Conservation (phyloP, 345 rosid genomes). For the Pistacia integerrima region DNA sequence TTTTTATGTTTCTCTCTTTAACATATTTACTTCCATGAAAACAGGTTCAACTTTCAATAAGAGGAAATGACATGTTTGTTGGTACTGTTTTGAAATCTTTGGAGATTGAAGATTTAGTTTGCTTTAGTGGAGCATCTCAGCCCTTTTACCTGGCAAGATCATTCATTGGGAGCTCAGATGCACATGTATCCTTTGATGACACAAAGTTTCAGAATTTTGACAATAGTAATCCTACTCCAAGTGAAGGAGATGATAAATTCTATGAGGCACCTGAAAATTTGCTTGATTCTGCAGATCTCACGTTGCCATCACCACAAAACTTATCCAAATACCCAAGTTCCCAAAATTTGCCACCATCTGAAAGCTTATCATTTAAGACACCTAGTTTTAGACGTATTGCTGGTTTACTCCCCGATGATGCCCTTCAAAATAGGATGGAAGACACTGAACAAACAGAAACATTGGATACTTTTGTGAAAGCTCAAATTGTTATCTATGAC, state of each 20-base stretch:
- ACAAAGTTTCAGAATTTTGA: constrained; percentile 38
- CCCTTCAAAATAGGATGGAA: constrained; percentile 34
- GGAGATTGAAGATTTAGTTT: constrained; percentile 95
- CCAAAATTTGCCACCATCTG: constrained; percentile 23
- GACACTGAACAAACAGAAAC: constrained; percentile 45
- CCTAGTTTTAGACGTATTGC: constrained; percentile 71
- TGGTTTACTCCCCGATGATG: constrained; percentile 75
- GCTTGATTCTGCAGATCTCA: constrained; percentile 54
- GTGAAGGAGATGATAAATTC: constrained; percentile 88
- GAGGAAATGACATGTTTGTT: constrained; percentile 76
- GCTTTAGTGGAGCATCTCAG: constrained; percentile 44
- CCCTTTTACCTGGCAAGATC: constrained; percentile 88
- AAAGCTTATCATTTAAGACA: constrained; percentile 47
- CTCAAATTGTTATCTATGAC: constrained; percentile 78
- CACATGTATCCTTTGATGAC: constrained; percentile 41
- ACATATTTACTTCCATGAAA: constrained; percentile 23
- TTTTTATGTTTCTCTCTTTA: constrained; percentile 24
- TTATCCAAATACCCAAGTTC: constrained; percentile 29
- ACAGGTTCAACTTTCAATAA: constrained; percentile 88
- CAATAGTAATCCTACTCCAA: constrained; percentile 38
- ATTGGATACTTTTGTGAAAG: constrained; percentile 91
- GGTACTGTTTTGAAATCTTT: constrained; percentile 85
- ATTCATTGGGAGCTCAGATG: constrained; percentile 60
- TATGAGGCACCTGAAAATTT: constrained; percentile 91
- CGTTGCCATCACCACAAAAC: constrained; percentile 28